phyloP scores from a whole-genome alignment of 2,329 filamentous ascomycete species.

The Diplodia mutila region DNA sequence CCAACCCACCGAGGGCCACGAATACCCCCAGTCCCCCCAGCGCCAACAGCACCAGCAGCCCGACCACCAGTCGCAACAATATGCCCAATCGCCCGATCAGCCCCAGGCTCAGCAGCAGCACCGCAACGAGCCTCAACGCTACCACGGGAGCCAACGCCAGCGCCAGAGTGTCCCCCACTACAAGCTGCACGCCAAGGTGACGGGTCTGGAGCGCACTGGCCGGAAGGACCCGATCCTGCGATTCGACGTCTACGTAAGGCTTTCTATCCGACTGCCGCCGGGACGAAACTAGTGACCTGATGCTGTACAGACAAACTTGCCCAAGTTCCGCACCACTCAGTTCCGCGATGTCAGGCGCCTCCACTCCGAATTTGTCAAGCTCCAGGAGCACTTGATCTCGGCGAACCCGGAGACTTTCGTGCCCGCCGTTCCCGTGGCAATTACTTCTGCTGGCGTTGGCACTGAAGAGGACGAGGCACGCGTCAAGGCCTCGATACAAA shows the following conservation, averaged over 20 bases:
- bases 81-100: slow-evolving; percentile 38
- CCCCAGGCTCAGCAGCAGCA: slow-evolving; percentile 42
- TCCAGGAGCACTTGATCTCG: slow-evolving; percentile 94
- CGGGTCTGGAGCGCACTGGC: slow-evolving; percentile 85
- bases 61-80: slow-evolving; percentile 40
- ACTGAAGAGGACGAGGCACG: slow-evolving; percentile 93
- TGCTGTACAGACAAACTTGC: slow-evolving; percentile 82
- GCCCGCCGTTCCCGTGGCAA: slow-evolving; percentile 89
- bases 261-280: neutral
- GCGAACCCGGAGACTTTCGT: slow-evolving; percentile 97
- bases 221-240: slow-evolving; percentile 94
- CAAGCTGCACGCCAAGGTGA: slow-evolving; percentile 93
- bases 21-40: slow-evolving; percentile 44
- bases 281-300: slow-evolving; percentile 1
- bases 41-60: slow-evolving; percentile 32
- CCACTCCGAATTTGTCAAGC: slow-evolving; percentile 93
- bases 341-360: slow-evolving; percentile 96
- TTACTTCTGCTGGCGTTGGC: slow-evolving; percentile 90
- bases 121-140: slow-evolving; percentile 50
- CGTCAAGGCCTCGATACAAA: slow-evolving; percentile 86
- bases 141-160: slow-evolving; percentile 48
- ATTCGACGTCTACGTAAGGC: slow-evolving; percentile 91
- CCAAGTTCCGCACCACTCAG: slow-evolving; percentile 95
- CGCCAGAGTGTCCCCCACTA: slow-evolving; percentile 64
- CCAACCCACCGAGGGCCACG: slow-evolving; percentile 31